Base-by-base conservation (phyloP, 2,329 filamentous ascomycete genomes). In the Talaromyces sp. region DNA sequence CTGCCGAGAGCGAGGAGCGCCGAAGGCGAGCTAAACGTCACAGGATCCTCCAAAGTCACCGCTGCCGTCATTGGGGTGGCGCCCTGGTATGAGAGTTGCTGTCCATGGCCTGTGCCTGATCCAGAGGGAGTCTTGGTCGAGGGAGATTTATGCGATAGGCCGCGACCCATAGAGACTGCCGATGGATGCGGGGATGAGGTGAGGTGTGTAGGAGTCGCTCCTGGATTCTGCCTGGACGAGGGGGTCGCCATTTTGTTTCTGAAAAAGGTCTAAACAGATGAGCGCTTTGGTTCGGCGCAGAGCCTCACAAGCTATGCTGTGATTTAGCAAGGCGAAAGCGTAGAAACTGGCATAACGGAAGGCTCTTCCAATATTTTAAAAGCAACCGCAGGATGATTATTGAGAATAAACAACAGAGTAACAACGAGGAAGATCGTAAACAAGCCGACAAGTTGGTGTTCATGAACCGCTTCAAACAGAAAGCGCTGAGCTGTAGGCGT, bases 11-110 rank as follows among this genome's bases (percentile, higher is more conserved):
- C 76, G 39, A 79, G 68, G 7, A 78, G 68, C 4, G 78, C 76
- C 9, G 78, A 78, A 27, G 78, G 78, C 6, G 78, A 80, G 59
- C 75, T 80, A 64, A 80, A 75, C 22, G 72, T 72, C 27, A 78
- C 73, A 1, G 75, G 65, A 42, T 80, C 78, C 36, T 80, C 78
- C 32, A 75, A 68, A 10, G 69, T 69, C 17, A 71, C 66, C 8
- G 70, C 68, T 13, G 70, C 72, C 6, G 74, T 75, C 13, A 80
- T 71, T 56, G 78, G 77, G 4, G 78, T 80, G 19, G 76, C 72
- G 61, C 76, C 77, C 36, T 78, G 77, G 58, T 79, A 76, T 19
- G 74, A 73, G 47, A 68, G 67, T 27, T 74, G 73, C 25, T 75
- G 71, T n/a, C 63, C 63, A 60, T 75, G 73, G 2, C 67, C 71